Percentiles rank a stretch among this genome's conserved stretches.
Conservation (phyloP, 225 moss, liverwort and hornwort species). For the Bryum argenteum region DNA sequence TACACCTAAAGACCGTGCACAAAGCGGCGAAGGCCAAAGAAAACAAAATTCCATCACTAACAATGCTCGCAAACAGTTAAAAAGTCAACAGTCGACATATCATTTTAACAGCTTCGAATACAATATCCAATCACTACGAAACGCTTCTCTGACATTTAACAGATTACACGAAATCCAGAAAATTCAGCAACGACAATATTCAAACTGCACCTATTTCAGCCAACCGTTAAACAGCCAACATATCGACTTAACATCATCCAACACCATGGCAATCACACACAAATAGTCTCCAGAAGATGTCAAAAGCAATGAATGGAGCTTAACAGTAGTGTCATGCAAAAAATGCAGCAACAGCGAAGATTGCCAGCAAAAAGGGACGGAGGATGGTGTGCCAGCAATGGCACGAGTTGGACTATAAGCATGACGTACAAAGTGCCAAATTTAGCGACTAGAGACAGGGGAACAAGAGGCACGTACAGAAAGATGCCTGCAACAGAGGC, state of each 20-base stretch:
- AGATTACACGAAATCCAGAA: conserved; percentile 9
- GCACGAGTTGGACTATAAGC: conserved; percentile 13
- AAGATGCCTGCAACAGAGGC: conserved; percentile 9
- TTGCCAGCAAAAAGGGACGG: background rate
- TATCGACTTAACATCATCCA: conserved; percentile 12
- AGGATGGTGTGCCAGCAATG: conserved; percentile 28
- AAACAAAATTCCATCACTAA: conserved; percentile 18
- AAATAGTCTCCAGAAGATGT: no score
- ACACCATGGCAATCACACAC: conserved; percentile 26
- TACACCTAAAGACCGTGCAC: background rate
- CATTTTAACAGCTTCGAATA: conserved; percentile 12
- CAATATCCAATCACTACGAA: conserved; percentile 13
- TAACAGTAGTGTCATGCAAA: background rate
- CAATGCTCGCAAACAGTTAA: conserved; percentile 31
- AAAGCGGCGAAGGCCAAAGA: background rate
- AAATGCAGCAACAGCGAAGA: conserved; percentile 21
- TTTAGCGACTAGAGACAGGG: conserved; percentile 31
- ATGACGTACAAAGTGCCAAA: conserved; percentile 35
- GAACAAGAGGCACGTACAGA: conserved; percentile 30
- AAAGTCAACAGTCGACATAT: background rate
- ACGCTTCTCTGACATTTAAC: conserved; percentile 18
- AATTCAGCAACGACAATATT: conserved; percentile 19
- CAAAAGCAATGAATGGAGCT: no score
- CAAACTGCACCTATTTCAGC: conserved; percentile 14
- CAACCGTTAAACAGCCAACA: conserved; percentile 24